Base-by-base conservation (phyloP, 164 flowering plant genomes). In the Litsea cubeba region DNA sequence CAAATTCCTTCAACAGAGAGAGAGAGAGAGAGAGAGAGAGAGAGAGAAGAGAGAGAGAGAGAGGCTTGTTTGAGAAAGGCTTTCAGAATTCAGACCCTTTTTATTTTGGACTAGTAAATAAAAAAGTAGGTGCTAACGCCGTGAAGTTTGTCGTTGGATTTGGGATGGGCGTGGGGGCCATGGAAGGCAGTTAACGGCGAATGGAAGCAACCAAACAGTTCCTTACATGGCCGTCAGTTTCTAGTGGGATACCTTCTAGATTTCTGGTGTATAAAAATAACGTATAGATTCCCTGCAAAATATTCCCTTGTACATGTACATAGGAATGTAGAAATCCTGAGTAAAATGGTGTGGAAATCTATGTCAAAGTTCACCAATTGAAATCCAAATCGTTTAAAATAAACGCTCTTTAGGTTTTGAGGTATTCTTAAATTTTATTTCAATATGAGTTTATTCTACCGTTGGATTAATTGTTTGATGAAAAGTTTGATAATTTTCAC, bases 11-110 rank as follows among this genome's bases (percentile, higher is more conserved):
- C 12, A 8, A 63, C 26, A 22, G 2, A 20, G 65, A 22, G 12
- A 65, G 69, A 65, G 69, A 30, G 69, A 73, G 28, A 50, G 74
- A 71, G 75, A 71, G 75, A 4, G 20, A 25, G 64, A 18, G 71
- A 75, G 77, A 73, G 28, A 49, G 74, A 71, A 73, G 28, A 49
- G 74, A 71, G 75, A 71, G 75, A 4, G 20, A 25, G 64, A 18
- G 71, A 75, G 73, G 79, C 81, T 80, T 82, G 83, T 58, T 46
- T 65, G 79, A 84, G 76, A 81, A 84, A 67, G 79, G 22, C 63
- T 35, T 35, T 30, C 35, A 30, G 35, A 30, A 30, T 69, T 79
- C 30, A 40, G 32, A 8, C 46, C 71, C 79, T 58, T 82, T 75
- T 75, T 78, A 72, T 80, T 83, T 82, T 75, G 70, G 76, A 74